Conservation (phyloP, 305 asterid genomes). For the Fraxinus albicans region DNA sequence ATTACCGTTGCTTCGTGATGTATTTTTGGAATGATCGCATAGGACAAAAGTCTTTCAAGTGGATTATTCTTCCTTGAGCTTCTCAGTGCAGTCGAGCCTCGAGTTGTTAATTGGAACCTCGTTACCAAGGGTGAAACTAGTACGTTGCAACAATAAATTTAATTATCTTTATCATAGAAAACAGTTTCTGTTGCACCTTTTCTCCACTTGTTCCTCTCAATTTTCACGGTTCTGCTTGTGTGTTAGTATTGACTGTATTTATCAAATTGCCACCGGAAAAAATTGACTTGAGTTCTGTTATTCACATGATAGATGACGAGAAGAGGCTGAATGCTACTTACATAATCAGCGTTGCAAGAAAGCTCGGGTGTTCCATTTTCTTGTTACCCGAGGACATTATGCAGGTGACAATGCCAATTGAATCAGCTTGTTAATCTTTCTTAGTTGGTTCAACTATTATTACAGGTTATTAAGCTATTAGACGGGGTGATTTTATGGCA, state of each 20-base stretch:
- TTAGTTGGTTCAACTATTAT: neutral
- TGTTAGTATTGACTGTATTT: neutral
- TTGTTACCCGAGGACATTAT: slow-evolving; percentile 95
- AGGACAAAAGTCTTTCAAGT: slow-evolving; percentile 85
- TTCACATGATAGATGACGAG: slow-evolving; percentile 58
- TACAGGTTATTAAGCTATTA: neutral
- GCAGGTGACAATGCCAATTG: slow-evolving; percentile 54
- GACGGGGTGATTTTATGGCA: slow-evolving; percentile 30
- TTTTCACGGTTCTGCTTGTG: neutral
- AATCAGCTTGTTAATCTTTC: neutral
- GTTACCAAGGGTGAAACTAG: slow-evolving; percentile 93
- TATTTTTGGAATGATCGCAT: slow-evolving; percentile 24
- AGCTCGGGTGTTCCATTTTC: slow-evolving; percentile 94
- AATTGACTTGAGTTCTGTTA: slow-evolving; percentile 14
- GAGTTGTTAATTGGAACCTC: slow-evolving; percentile 95
- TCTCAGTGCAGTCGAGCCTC: slow-evolving; percentile 90
- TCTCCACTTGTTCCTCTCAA: neutral
- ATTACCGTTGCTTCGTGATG: slow-evolving; percentile 9
- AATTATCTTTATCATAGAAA: neutral
- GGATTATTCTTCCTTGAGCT: slow-evolving; percentile 92
- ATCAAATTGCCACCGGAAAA: neutral
- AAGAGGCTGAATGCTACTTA: slow-evolving; percentile 94
- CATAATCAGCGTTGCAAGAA: slow-evolving; percentile 93
- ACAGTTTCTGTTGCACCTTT: neutral
- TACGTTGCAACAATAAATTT: slow-evolving; percentile 30